Base-by-base conservation (phyloP, 495 filamentous ascomycete species). In the Penicillium taxi region DNA sequence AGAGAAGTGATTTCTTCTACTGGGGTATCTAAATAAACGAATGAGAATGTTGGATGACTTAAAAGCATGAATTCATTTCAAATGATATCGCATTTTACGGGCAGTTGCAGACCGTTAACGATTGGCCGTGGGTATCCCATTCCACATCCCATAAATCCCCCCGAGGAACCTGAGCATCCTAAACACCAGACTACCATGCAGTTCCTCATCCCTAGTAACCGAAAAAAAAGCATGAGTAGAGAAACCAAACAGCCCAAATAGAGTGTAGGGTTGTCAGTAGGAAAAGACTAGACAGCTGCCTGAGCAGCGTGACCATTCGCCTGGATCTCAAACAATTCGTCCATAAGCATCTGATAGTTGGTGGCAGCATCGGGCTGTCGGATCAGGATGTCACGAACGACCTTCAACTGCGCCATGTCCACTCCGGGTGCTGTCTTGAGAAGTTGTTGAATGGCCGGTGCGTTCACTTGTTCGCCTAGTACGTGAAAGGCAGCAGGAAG, bases 381-480 rank as follows among this genome's bases (percentile, higher is more conserved):
- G 31, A 62, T 59, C 7, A 80, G 62, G 15, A 82, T 76, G 32
- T 70, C 66, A 24, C 69, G 67, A 37, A 88, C 72, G 8, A 84
- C 65, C 18, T 68, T 65, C 64, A 85, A 77, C 51, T 87, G 81
- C 3, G 60, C 56, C 9, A 70, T 62, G 21, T 75, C 64, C 63
- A 80, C 80, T 13, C 68, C 69, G 5, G 74, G 75, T 1, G 77
- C 78, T 34, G 82, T 76, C 8, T 76, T 72, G 11, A 88, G 63
- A 5, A 86, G 58, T 46, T 84, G 77, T n/a, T 67, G 59, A 4
- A 86, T 74, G 0, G 79, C 78, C 1, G 80, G 78, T 7, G 75
- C 70, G 14, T 63, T 58, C 12, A 77, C 74, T 23, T 81, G 66
- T 0, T 57, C 29, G 0, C 81, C 81, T 1, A 86, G 64, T 0